Percentiles rank a stretch among this genome's conserved stretches.
phyloP scores from a whole-genome alignment of 345 rosid genomes.

The Lepidium sativum region DNA sequence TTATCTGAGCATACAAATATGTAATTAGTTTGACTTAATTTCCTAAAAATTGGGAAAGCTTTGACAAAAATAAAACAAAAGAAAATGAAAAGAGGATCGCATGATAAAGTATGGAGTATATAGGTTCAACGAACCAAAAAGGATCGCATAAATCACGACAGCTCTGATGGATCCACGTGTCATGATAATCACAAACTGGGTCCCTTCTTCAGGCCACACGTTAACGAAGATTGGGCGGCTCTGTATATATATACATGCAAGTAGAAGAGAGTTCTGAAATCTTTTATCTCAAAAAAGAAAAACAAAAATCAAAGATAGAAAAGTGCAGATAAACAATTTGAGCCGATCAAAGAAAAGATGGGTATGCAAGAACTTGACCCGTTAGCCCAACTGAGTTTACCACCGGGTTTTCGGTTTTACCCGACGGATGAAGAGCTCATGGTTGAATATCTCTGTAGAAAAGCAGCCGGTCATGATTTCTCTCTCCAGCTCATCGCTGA shows the following conservation, averaged over 20 bases:
- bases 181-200: constrained; percentile 17
- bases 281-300: background rate
- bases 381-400: constrained; percentile 70
- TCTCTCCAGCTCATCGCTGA: constrained; percentile 64
- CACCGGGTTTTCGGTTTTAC: constrained; percentile 87
- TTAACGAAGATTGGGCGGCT: constrained; percentile 20
- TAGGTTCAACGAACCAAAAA: constrained; percentile 27
- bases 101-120: background rate
- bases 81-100: too few species aligned
- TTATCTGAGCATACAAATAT: background rate
- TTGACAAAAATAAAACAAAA: too few species aligned
- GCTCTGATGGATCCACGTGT: constrained; percentile 24
- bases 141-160: constrained; percentile 21
- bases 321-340: background rate
- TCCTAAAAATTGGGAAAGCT: background rate
- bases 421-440: constrained; percentile 97
- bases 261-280: constrained; percentile 7
- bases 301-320: background rate
- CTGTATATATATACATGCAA: background rate
- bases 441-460: constrained; percentile 76
- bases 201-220: constrained; percentile 13
- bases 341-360: constrained; percentile 22
- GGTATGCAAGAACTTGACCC: constrained; percentile 61
- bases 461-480: constrained; percentile 74
- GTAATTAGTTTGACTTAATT: background rate